phyloP scores from a whole-genome alignment of 129 eudicot species.

The Flaveria brownii region DNA sequence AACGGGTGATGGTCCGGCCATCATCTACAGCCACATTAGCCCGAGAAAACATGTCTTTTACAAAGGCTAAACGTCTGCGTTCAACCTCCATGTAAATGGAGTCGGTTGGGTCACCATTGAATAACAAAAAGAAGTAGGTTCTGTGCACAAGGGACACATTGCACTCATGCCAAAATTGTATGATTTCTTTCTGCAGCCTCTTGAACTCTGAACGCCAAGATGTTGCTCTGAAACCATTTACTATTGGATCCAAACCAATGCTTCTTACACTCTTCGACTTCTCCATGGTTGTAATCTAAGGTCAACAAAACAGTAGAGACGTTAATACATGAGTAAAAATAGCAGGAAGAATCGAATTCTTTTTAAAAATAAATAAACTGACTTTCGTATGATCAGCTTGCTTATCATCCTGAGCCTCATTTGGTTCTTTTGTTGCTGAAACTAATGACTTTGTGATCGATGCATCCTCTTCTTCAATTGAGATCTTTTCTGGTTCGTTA shows the following conservation, averaged over 20 bases:
- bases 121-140: slow-evolving; percentile 74
- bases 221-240: slow-evolving; percentile 45
- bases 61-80: slow-evolving; percentile 62
- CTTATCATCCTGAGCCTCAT: slow-evolving; percentile 28
- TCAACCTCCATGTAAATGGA: slow-evolving; percentile 94
- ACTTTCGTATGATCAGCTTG: slow-evolving; percentile 48
- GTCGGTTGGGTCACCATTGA: slow-evolving; percentile 77
- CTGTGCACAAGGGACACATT: slow-evolving; percentile 80
- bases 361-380: slow-evolving; percentile 32
- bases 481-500: slow-evolving; percentile 37
- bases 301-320: slow-evolving; percentile 7
- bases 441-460: slow-evolving; percentile 17
- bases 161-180: slow-evolving; percentile 82
- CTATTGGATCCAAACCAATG: slow-evolving; percentile 86
- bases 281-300: slow-evolving; percentile 17
- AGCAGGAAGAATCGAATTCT: not conserved
- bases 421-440: slow-evolving; percentile 31
- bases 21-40: slow-evolving; percentile 52
- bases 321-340: slow-evolving; percentile 7
- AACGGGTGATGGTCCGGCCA: slow-evolving; percentile 58
- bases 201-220: slow-evolving; percentile 70
- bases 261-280: slow-evolving; percentile 48
- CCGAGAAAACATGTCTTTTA: slow-evolving; percentile 61
- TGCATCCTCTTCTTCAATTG: slow-evolving; percentile 23
- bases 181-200: slow-evolving; percentile 68